A percentile compares a stretch with the other conserved stretches of the same genome.
phyloP scores from a whole-genome alignment of 306 rosid species.

The Vicia faba region DNA sequence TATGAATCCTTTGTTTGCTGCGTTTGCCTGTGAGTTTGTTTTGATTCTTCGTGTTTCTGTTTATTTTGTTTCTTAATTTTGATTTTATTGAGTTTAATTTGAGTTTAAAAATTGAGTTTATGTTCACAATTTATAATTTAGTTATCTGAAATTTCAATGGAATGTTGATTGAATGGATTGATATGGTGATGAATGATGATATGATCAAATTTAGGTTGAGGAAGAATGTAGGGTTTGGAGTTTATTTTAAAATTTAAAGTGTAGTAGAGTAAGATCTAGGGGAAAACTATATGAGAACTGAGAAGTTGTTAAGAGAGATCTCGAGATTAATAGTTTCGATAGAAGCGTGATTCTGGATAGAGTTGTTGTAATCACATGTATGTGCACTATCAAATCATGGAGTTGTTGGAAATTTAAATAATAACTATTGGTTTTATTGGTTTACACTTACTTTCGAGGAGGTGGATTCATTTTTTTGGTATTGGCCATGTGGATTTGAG shows the following conservation, averaged over 20 bases:
- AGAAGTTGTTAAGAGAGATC: too few relatives aligned
- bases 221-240: neutral
- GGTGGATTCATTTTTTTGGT: neutral
- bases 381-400: neutral
- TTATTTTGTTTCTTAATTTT: neutral
- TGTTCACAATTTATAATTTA: constrained; percentile 1
- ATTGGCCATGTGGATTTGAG: neutral
- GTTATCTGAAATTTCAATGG: neutral
- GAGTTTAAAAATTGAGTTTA: constrained; percentile 21
- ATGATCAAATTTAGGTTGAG: neutral
- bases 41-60: neutral
- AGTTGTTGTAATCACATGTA: too few relatives aligned
- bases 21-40: constrained; percentile 63
- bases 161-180: neutral
- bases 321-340: too few relatives aligned
- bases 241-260: too few relatives aligned
- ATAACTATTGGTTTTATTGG: neutral
- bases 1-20: constrained; percentile 66
- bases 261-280: too few relatives aligned
- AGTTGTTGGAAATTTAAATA: neutral
- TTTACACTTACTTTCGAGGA: neutral
- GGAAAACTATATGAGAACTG: too few relatives aligned
- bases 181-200: neutral
- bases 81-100: neutral
- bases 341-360: too few relatives aligned